Evolutionary conservation across 2,329 filamentous ascomycete species (phyloP).

Genomic region (Aspergillus pseudoglaucus): DNA sequence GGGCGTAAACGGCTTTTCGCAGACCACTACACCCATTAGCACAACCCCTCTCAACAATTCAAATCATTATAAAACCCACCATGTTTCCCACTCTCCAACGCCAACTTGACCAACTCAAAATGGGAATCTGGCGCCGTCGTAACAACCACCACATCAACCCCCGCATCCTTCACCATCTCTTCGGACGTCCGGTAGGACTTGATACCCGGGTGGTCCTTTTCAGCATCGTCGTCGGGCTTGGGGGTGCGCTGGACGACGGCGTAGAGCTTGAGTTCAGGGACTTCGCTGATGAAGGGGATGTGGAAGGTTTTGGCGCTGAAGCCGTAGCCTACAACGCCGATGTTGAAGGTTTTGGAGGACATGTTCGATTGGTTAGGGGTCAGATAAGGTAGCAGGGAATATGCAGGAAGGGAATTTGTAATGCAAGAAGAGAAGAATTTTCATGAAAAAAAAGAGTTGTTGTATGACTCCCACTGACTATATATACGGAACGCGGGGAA

Average conservation of each 20-base stretch:
- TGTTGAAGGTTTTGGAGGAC: conserved; percentile 46
- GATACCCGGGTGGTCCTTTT: conserved; percentile 58
- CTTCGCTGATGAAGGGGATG: conserved; percentile 66
- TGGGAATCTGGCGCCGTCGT: conserved; percentile 68
- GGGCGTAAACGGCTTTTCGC: conserved; percentile 78
- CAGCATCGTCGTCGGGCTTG: conserved; percentile 57
- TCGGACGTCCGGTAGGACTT: conserved; percentile 59
- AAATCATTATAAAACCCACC: conserved; percentile 18
- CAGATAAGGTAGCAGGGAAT: background rate
- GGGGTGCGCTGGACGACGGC: conserved; percentile 71
- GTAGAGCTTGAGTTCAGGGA: conserved; percentile 60
- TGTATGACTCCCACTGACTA: background rate
- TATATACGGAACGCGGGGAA: conserved; percentile 21
- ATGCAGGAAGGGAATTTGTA: background rate
- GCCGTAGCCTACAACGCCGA: conserved; percentile 56
- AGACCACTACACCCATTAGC: conserved; percentile 48
- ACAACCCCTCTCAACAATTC: background rate
- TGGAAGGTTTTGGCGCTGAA: conserved; percentile 73
- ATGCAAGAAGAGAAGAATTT: conserved; percentile 15
- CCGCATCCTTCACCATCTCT: conserved; percentile 58
- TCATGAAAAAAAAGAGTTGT: background rate
- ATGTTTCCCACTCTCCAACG: conserved; percentile 66
- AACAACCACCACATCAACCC: conserved; percentile 63
- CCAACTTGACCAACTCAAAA: conserved; percentile 57
- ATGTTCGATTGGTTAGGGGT: conserved; percentile 16